Evolutionary conservation across 768 basidiomycete genomes (phyloP).

Genomic region (Collybia nuda): DNA sequence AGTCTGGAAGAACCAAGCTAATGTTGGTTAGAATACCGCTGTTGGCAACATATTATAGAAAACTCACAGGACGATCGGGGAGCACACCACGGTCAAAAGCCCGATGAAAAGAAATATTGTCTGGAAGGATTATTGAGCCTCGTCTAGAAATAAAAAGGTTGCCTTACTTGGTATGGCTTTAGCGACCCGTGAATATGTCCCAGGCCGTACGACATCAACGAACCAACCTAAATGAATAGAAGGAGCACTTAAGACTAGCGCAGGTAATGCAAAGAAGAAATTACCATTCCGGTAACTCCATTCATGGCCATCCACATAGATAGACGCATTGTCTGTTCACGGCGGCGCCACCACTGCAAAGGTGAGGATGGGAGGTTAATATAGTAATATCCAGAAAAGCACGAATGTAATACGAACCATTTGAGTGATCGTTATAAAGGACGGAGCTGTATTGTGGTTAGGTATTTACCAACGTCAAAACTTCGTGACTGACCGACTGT

Average conservation of each 20-base stretch:
- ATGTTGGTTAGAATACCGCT: background rate
- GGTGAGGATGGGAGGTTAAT: no score
- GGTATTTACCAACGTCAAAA: no score
- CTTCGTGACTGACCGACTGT: slow-evolving; percentile 32
- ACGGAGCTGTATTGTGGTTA: slow-evolving; percentile 29
- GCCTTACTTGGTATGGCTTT: slow-evolving; percentile 39
- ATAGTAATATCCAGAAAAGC: no score
- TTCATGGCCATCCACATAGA: slow-evolving; percentile 44
- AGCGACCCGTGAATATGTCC: slow-evolving; percentile 37
- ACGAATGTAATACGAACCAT: slow-evolving; percentile 21
- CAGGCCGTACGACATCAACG: slow-evolving; percentile 40
- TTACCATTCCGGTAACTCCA: slow-evolving; percentile 37
- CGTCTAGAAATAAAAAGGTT: background rate
- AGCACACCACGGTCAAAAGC: slow-evolving; percentile 34
- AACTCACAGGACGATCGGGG: slow-evolving; percentile 34
- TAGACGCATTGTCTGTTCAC: slow-evolving; percentile 42
- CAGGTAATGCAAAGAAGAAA: background rate
- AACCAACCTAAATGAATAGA: slow-evolving; percentile 29
- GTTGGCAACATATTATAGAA: background rate
- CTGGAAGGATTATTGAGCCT: slow-evolving; percentile 10
- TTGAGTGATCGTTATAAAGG: slow-evolving; percentile 48
- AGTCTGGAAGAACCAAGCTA: slow-evolving; percentile 43
- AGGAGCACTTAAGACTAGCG: background rate
- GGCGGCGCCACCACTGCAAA: slow-evolving; percentile 46
- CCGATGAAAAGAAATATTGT: slow-evolving; percentile 48